A percentile compares a stretch with the other conserved stretches of the same genome.
Evolutionary conservation across 1,284 basidiomycete species (phyloP).

Genomic region (Marasmius sp.): DNA sequence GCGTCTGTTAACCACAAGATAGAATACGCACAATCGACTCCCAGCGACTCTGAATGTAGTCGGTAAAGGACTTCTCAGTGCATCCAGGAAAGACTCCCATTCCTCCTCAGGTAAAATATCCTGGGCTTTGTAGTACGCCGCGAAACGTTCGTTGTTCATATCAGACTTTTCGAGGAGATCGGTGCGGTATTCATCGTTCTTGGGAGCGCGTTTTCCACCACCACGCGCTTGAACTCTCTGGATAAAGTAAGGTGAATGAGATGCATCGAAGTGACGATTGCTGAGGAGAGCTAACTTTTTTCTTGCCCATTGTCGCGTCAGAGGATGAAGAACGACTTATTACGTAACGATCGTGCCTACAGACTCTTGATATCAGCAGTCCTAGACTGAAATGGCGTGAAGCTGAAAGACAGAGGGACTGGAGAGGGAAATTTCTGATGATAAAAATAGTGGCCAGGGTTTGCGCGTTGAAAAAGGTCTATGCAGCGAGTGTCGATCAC

Average conservation of each 20-base stretch:
- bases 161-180: constrained; percentile 52
- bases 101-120: constrained; percentile 71
- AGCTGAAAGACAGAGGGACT: too few species aligned
- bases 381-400: too few species aligned
- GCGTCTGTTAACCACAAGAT: neutral
- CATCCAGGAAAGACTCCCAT: constrained; percentile 77
- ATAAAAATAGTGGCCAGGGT: too few species aligned
- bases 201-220: constrained; percentile 4
- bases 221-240: constrained; percentile 1
- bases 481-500: too few species aligned
- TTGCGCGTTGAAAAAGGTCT: too few species aligned
- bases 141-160: constrained; percentile 75
- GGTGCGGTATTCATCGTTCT: constrained; percentile 29
- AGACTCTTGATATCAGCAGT: too few species aligned
- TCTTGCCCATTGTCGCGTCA: constrained; percentile 2
- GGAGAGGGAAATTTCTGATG: too few species aligned
- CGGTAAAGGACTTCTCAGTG: constrained; percentile 76
- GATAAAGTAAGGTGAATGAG: neutral
- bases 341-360: constrained; percentile 23
- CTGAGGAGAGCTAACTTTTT: constrained; percentile 6
- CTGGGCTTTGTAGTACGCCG: constrained; percentile 77
- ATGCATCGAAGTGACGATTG: neutral
- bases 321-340: constrained; percentile 11
- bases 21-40: constrained; percentile 70
- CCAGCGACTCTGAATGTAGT: constrained; percentile 95